phyloP scores from a whole-genome alignment of 2,329 filamentous ascomycete genomes.

The Diplocarpon rosae region DNA sequence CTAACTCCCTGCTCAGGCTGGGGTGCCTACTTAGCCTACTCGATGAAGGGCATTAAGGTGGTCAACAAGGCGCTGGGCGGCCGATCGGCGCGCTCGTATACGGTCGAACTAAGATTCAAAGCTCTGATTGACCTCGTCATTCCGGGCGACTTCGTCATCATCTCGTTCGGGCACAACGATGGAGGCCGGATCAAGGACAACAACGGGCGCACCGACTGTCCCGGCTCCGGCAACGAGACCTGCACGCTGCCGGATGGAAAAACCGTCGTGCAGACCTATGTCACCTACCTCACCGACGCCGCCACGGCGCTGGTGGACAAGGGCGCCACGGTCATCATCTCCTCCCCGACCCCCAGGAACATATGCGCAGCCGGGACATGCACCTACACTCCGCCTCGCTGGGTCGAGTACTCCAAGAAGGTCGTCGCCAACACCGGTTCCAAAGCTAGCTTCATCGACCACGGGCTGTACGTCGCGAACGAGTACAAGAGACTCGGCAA shows the following conservation, averaged over 20 bases:
- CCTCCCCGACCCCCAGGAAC: slow-evolving; percentile 52
- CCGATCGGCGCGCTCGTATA: slow-evolving; percentile 55
- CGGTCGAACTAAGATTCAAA: slow-evolving; percentile 52
- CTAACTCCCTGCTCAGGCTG: slow-evolving; percentile 39
- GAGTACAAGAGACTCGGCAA: slow-evolving; percentile 38
- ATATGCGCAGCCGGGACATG: slow-evolving; percentile 46
- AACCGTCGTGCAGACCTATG: slow-evolving; percentile 24
- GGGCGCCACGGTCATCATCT: slow-evolving; percentile 50
- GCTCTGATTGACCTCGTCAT: slow-evolving; percentile 37
- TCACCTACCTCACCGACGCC: slow-evolving; percentile 20
- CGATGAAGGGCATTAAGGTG: slow-evolving; percentile 36
- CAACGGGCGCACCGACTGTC: slow-evolving; percentile 51
- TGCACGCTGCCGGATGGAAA: slow-evolving; percentile 38
- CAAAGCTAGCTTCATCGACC: slow-evolving; percentile 43
- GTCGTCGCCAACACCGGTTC: slow-evolving; percentile 31
- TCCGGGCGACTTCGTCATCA: slow-evolving; percentile 37
- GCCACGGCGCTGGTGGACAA: slow-evolving; percentile 32
- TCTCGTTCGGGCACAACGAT: slow-evolving; percentile 59
- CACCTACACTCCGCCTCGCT: slow-evolving; percentile 36
- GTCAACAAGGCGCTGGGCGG: slow-evolving; percentile 57
- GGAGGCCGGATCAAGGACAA: slow-evolving; percentile 48
- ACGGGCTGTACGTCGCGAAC: slow-evolving; percentile 42
- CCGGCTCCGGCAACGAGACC: slow-evolving; percentile 36
- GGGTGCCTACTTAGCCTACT: slow-evolving; percentile 48
- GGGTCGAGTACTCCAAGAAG: slow-evolving; percentile 42